Base-by-base conservation (phyloP, 805 yeast genomes). In the Candida loeiensis region DNA sequence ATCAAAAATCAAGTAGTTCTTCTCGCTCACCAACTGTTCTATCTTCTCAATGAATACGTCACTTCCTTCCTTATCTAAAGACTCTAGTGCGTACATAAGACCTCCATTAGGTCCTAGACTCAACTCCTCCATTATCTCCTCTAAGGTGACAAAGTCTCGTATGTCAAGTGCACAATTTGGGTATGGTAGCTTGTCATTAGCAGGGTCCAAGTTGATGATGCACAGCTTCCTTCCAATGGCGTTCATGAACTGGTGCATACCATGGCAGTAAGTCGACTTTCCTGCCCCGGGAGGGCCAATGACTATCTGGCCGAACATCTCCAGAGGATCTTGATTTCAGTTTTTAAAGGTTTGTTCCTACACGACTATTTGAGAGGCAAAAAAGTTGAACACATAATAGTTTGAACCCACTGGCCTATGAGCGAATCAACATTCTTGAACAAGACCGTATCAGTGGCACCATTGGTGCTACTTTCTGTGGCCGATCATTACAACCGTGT, bases 211-310 rank as follows among this genome's bases (percentile, higher is more conserved):
- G 56, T 93, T 93, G 15, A 93, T 69, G 2, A 93, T 74, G n/a
- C 86, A 72, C 35, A 85, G 80, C 52, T 86, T 84, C 45, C 99
- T 70, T 4, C 99, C 99, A 37, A 95, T 89, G 1, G 98, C 96
- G 44, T 85, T 83, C 52, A 91, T 73, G 61, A 93, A 93, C 66
- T 93, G 98, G 47, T 76, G 76, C 80, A 91, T 80, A 31, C 99
- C 99, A 58, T 80, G 71, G 59, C 97, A 90, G 58, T 87, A 93
- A 0, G 99, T 95, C 0, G 96, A 86, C 56, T 93, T 93, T 1
- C 99, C 99, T 0, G 95, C 76, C 1, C 99, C 99, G 0, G 99
- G 99, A 0, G 99, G 98, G 0, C 99, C 99, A 27, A 93, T 88
- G 7, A 91, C 90, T 7, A 93, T 77, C 63, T 93, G 96, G 3